Conservation (phyloP, 768 basidiomycete species). For the Mycena leptocephala region DNA sequence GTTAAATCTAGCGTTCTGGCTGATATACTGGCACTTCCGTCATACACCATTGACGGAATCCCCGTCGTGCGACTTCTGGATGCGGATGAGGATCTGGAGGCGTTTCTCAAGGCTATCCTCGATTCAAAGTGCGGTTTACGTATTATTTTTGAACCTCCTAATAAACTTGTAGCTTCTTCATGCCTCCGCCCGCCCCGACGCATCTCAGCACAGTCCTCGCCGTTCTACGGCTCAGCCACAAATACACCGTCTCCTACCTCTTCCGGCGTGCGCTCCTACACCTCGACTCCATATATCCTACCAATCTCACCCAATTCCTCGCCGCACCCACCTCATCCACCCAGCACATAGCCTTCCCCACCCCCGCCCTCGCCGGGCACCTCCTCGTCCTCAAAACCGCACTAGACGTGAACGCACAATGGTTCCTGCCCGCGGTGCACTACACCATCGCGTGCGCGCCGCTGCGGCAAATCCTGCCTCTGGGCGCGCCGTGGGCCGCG, state of each 20-base stretch:
- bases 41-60: neutral
- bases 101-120: constrained; percentile 10
- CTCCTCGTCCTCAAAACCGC: too few species aligned
- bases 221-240: neutral
- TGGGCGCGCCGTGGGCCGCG: too few species aligned
- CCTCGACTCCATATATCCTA: neutral
- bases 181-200: neutral
- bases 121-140: constrained; percentile 8
- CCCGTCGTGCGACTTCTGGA: neutral
- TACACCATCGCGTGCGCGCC: too few species aligned
- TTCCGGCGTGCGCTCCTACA: neutral
- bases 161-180: neutral
- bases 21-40: neutral
- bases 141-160: neutral
- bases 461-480: too few species aligned
- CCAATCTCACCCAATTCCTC: too few species aligned
- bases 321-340: too few species aligned
- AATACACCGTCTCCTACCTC: constrained; percentile 10
- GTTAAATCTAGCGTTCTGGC: constrained; percentile 10
- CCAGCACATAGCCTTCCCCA: too few species aligned
- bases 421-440: too few species aligned
- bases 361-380: too few species aligned
- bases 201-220: neutral
- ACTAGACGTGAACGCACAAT: too few species aligned
- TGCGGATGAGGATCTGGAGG: neutral